A percentile compares a stretch with the other conserved stretches of the same genome.
Conservation (phyloP, 1,139 yeast genomes). For the Hansenula anomala region DNA sequence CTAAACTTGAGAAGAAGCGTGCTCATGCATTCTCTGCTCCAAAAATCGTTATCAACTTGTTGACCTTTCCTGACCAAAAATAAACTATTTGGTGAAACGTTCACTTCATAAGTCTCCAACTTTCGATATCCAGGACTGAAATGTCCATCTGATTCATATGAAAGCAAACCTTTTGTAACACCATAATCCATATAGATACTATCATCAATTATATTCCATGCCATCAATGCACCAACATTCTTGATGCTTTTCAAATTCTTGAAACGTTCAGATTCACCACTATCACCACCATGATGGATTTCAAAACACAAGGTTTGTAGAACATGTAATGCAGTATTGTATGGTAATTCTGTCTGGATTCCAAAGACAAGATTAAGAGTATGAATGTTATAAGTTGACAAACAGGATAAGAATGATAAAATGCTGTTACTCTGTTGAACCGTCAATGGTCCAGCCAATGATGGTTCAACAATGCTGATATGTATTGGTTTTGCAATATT, state of each 20-base stretch:
- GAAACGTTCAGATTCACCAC: neutral
- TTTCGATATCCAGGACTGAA: constrained; percentile 7
- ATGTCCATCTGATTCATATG: constrained; percentile 8
- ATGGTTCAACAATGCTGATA: constrained; percentile 3
- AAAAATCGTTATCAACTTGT: constrained; percentile 8
- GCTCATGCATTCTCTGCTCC: constrained; percentile 15
- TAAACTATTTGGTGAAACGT: neutral
- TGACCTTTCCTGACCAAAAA: neutral
- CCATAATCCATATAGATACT: constrained; percentile 4
- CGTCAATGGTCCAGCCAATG: constrained; percentile 5
- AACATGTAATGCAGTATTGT: constrained; percentile 5
- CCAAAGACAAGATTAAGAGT: constrained; percentile 14
- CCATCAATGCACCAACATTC: constrained; percentile 10
- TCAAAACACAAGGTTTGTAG: constrained; percentile 3
- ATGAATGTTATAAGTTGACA: constrained; percentile 1
- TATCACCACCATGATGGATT: neutral
- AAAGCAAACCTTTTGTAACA: constrained; percentile 7
- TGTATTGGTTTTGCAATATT: neutral
- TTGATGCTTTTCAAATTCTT: constrained; percentile 1
- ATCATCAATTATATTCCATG: constrained; percentile 19
- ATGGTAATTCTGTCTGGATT: constrained; percentile 14
- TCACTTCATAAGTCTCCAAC: constrained; percentile 2
- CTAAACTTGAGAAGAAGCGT: constrained; percentile 5
- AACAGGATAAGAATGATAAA: neutral
- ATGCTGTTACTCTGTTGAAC: neutral